phyloP scores from a whole-genome alignment of 805 yeast genomes.

The Metschnikowia rubicola region DNA sequence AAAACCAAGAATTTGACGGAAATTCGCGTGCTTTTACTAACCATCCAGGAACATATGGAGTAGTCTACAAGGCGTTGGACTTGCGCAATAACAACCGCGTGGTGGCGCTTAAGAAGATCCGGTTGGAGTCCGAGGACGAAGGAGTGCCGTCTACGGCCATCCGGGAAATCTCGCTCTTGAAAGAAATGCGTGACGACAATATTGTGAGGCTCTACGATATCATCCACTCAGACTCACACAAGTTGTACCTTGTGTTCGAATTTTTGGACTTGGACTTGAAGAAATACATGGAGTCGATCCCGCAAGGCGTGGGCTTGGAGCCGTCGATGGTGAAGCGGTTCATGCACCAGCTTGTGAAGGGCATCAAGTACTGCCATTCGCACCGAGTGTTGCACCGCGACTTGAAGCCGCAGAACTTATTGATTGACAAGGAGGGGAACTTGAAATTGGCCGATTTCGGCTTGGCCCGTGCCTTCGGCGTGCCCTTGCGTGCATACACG shows the following conservation, averaged over 20 bases:
- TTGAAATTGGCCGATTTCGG: conserved; percentile 74
- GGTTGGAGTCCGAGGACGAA: conserved; percentile 94
- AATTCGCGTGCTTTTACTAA: conserved; percentile 7
- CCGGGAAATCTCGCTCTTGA: conserved; percentile 88
- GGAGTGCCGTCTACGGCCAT: conserved; percentile 99
- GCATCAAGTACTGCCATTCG: conserved; percentile 89
- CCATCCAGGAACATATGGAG: conserved; percentile 81
- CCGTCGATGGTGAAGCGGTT: conserved; percentile 87
- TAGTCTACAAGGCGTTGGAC: conserved; percentile 93
- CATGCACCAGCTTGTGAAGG: conserved; percentile 87
- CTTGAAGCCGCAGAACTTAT: conserved; percentile 91
- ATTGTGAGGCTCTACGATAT: conserved; percentile 90
- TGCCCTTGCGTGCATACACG: conserved; percentile 92
- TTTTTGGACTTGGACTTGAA: conserved; percentile 91
- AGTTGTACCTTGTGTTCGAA: conserved; percentile 89
- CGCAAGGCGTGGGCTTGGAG: conserved; percentile 86
- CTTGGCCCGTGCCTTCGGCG: conserved; percentile 94
- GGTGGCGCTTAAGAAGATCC: conserved; percentile 92
- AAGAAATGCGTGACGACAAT: conserved; percentile 90
- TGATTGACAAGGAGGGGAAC: conserved; percentile 94
- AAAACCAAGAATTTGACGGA: not conserved
- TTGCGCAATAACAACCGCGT: conserved; percentile 85
- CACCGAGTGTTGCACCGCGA: conserved; percentile 94
- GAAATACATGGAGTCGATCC: conserved; percentile 94
- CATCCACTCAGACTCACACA: conserved; percentile 91